phyloP scores from a whole-genome alignment of 805 yeast genomes.

The Jamesozyma piceae region DNA sequence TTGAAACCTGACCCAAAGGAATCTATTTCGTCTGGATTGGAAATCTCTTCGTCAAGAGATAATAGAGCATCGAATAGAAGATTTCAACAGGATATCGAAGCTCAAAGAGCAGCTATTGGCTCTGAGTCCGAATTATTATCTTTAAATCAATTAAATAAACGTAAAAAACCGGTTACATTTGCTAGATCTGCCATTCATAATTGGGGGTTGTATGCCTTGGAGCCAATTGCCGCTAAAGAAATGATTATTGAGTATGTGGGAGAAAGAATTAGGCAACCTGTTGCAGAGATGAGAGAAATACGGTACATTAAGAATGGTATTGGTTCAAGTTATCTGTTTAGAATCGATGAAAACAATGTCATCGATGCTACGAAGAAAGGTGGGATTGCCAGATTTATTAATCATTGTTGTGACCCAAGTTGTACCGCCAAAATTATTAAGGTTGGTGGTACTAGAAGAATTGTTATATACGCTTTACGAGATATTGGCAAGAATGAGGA shows the following conservation, averaged over 20 bases:
- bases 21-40: constrained; percentile 12
- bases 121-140: constrained; percentile 74
- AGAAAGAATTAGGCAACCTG: constrained; percentile 84
- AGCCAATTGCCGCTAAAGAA: constrained; percentile 90
- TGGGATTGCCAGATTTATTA: constrained; percentile 92
- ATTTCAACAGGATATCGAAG: constrained; percentile 80
- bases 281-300: constrained; percentile 86
- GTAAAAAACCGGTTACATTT: constrained; percentile 91
- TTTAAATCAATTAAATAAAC: constrained; percentile 76
- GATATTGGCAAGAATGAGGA: constrained; percentile 87
- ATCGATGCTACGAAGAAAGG: constrained; percentile 97
- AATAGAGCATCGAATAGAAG: constrained; percentile 82
- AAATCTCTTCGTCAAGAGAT: constrained; percentile 64
- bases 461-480: constrained; percentile 85
- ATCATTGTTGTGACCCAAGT: constrained; percentile 95
- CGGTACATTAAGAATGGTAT: constrained; percentile 82
- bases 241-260: constrained; percentile 98
- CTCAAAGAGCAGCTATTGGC: constrained; percentile 68
- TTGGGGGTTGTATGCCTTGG: constrained; percentile 95
- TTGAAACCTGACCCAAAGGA: constrained; percentile 13
- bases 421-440: constrained; percentile 94
- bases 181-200: constrained; percentile 95
- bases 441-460: constrained; percentile 87
- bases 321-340: constrained; percentile 86
- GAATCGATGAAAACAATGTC: constrained; percentile 89